These are phyloP conservation scores for Aegilops sharonensis DNA, from an alignment of 176 grass and related monocot genomes.

Conservation along the genomic window DNA sequence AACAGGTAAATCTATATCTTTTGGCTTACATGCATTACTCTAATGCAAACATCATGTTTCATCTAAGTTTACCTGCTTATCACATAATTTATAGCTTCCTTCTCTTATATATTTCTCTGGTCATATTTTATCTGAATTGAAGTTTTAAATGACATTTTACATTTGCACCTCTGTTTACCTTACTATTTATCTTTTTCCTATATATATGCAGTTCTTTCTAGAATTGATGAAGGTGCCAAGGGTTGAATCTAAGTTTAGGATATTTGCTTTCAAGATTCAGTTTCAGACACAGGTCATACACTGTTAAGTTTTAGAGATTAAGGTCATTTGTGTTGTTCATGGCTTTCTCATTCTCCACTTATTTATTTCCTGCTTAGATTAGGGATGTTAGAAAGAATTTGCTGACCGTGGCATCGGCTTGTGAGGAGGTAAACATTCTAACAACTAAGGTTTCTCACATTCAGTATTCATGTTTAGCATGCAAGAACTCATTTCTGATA, in stretches of 20 bases:
- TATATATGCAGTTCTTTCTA: slow-evolving; percentile 78
- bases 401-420: slow-evolving; percentile 63
- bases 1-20: slow-evolving; percentile 62
- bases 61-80: slow-evolving; percentile 12
- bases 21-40: slow-evolving; percentile 25
- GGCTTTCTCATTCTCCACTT: slow-evolving; percentile 30
- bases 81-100: slow-evolving; percentile 6
- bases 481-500: slow-evolving; percentile 30
- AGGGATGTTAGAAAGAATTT: slow-evolving; percentile 83
- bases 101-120: background rate
- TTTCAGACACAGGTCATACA: slow-evolving; percentile 77
- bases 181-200: background rate
- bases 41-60: background rate
- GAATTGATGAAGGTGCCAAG: slow-evolving; percentile 98
- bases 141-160: slow-evolving; percentile 4
- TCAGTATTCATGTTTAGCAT: slow-evolving; percentile 24
- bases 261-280: slow-evolving; percentile 97
- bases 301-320: slow-evolving; percentile 9
- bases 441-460: slow-evolving; percentile 7
- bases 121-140: background rate
- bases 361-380: slow-evolving; percentile 63
- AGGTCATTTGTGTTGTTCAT: slow-evolving; percentile 27
- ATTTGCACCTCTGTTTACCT: slow-evolving; percentile 22
- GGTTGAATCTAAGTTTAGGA: slow-evolving; percentile 85
- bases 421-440: slow-evolving; percentile 83